A percentile compares a stretch with the other conserved stretches of the same genome.
Evolutionary conservation across 768 basidiomycete genomes (phyloP).

Genomic region (Kwoniella sp.): DNA sequence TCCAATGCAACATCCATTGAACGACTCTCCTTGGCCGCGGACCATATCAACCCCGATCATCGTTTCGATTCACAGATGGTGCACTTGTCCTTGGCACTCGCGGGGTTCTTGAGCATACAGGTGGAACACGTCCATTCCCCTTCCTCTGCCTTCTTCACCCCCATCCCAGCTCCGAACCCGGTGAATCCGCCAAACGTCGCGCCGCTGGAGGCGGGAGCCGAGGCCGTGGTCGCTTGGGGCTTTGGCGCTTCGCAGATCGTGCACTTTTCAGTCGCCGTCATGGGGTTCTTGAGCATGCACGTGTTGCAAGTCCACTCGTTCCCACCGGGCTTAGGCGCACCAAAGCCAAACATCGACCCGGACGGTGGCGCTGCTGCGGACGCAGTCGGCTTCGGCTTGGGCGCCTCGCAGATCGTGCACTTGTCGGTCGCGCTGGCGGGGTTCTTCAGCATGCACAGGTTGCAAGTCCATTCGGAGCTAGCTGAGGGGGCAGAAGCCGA

Average conservation of each 20-base stretch:
- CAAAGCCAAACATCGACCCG: neutral
- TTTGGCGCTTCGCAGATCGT: slow-evolving; percentile 53
- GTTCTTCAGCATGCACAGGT: slow-evolving; percentile 40
- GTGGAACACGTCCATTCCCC: slow-evolving; percentile 59
- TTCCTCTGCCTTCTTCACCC: neutral
- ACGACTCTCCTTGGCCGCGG: too few relatives aligned
- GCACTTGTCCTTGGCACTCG: slow-evolving; percentile 54
- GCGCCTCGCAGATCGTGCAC: slow-evolving; percentile 55
- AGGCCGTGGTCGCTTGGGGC: neutral
- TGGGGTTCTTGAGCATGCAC: slow-evolving; percentile 56
- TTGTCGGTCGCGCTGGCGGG: slow-evolving; percentile 52
- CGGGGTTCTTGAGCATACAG: slow-evolving; percentile 56
- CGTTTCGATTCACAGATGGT: slow-evolving; percentile 53
- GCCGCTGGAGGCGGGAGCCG: neutral
- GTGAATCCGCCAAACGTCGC: neutral
- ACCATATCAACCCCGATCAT: neutral
- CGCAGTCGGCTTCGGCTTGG: too few relatives aligned
- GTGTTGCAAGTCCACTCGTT: slow-evolving; percentile 58
- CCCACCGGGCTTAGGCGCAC: neutral
- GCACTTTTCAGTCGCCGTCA: slow-evolving; percentile 54
- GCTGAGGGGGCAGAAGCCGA: too few relatives aligned
- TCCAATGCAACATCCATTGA: too few relatives aligned
- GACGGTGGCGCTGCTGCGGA: neutral
- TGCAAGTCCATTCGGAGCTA: slow-evolving; percentile 15
- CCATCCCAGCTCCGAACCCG: neutral